Conservation (phyloP, 1,139 yeast genomes). For the Yamadazyma dushanensis region DNA sequence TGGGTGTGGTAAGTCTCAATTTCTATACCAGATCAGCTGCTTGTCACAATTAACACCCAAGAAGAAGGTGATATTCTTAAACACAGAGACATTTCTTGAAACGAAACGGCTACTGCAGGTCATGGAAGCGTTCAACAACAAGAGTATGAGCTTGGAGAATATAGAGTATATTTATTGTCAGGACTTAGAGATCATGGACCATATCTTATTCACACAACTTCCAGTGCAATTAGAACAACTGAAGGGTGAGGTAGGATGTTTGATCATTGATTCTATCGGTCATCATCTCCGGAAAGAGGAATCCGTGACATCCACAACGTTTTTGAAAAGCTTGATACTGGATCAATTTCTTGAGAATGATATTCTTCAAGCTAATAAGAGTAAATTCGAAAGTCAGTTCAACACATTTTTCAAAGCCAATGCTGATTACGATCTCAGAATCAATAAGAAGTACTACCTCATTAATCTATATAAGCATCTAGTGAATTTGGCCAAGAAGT, state of each 20-base stretch:
- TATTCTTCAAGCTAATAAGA: conserved; percentile 18
- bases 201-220: conserved; percentile 67
- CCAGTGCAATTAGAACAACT: conserved; percentile 52
- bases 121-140: conserved; percentile 11
- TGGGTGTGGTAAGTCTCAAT: conserved; percentile 82
- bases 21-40: conserved; percentile 63
- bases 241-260: conserved; percentile 43
- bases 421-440: conserved; percentile 28
- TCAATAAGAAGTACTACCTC: conserved; percentile 43
- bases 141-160: conserved; percentile 45
- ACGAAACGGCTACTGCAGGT: conserved; percentile 54
- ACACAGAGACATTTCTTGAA: conserved; percentile 75
- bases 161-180: conserved; percentile 64
- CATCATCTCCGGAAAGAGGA: conserved; percentile 78
- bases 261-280: conserved; percentile 82
- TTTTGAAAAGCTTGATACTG: conserved; percentile 23
- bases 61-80: conserved; percentile 57
- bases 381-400: conserved; percentile 29
- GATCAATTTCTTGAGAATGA: conserved; percentile 23
- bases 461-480: conserved; percentile 49
- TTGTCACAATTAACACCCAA: conserved; percentile 48
- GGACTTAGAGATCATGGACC: conserved; percentile 74
- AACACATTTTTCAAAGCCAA: conserved; percentile 27
- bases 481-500: conserved; percentile 46
- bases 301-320: conserved; percentile 30